These are phyloP conservation scores for Cydonia oblonga DNA, from an alignment of 331 rosid species.

Conservation along the genomic window DNA sequence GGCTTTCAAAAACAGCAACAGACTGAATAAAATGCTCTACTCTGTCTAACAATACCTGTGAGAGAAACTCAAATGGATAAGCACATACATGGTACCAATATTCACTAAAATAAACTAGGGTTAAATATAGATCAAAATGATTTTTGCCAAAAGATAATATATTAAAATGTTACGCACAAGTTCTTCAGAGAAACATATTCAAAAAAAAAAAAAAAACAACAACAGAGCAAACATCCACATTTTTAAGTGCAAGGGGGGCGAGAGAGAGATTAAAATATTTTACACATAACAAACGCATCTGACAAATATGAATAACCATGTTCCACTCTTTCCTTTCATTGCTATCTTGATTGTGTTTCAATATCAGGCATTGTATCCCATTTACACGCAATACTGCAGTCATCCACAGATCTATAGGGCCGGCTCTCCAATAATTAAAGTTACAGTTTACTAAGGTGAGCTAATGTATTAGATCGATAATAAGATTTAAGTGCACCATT, in stretches of 20 bases:
- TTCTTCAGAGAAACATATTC: background rate
- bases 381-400: background rate
- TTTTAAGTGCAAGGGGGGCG: background rate
- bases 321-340: background rate
- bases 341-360: background rate
- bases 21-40: slow-evolving; percentile 81
- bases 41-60: slow-evolving; percentile 69
- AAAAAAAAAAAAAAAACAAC: too few species aligned
- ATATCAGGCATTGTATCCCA: background rate
- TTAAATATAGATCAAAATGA: background rate
- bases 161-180: background rate
- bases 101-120: background rate
- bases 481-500: background rate
- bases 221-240: too few species aligned
- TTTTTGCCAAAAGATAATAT: background rate
- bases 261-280: background rate
- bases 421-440: background rate
- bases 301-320: background rate
- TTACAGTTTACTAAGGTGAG: background rate
- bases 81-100: background rate
- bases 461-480: background rate
- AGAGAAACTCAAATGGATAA: slow-evolving; percentile 10
- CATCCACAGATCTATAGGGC: too few species aligned
- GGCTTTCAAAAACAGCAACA: slow-evolving; percentile 70
- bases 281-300: background rate